These are phyloP conservation scores for Pleurotus ostreatus DNA, from an alignment of 768 basidiomycete species.

Conservation along the genomic window DNA sequence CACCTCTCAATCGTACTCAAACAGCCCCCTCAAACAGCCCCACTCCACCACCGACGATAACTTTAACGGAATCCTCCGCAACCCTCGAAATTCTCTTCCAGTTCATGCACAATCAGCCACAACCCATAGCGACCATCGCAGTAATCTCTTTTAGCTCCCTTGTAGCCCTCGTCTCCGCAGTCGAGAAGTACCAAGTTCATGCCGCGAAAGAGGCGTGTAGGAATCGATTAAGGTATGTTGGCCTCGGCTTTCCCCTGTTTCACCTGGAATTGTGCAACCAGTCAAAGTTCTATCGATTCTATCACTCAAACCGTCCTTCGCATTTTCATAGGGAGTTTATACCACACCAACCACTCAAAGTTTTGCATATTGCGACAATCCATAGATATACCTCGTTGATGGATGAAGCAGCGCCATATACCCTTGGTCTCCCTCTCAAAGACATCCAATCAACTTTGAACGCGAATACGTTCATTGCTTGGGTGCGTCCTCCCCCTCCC, in stretches of 20 bases:
- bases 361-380: not conserved
- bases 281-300: too few relatives aligned
- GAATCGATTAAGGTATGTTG: not conserved
- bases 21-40: not conserved
- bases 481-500: not conserved
- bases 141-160: slow-evolving; percentile 4
- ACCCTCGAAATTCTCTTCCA: slow-evolving; percentile 10
- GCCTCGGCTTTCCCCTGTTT: not conserved
- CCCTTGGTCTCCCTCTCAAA: not conserved
- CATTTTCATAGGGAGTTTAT: not conserved
- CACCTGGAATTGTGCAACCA: not conserved
- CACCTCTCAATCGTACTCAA: not conserved
- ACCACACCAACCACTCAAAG: not conserved
- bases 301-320: not conserved
- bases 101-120: slow-evolving; percentile 12
- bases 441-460: slow-evolving; percentile 1
- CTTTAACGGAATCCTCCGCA: slow-evolving; percentile 7
- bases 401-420: slow-evolving; percentile 4
- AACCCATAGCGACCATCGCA: slow-evolving; percentile 7
- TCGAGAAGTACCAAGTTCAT: slow-evolving; percentile 16
- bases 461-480: not conserved
- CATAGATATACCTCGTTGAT: slow-evolving; percentile 4
- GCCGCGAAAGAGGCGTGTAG: slow-evolving; percentile 1
- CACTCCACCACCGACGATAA: not conserved
- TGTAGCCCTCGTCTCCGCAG: slow-evolving; percentile 10